Evolutionary conservation across 2,329 filamentous ascomycete genomes (phyloP).

Genomic region (Diaporthe australafricana): DNA sequence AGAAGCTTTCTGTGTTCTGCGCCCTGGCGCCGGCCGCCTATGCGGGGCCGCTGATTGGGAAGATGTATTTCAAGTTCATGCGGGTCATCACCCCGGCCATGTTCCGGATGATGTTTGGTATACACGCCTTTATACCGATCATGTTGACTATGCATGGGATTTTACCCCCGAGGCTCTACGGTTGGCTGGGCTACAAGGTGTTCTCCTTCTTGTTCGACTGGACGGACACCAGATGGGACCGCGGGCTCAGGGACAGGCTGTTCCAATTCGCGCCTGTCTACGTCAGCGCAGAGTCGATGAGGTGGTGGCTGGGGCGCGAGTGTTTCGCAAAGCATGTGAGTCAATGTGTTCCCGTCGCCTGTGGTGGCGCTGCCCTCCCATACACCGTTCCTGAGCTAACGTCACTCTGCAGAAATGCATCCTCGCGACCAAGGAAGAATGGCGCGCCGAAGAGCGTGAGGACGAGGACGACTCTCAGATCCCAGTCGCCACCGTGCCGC

Average conservation of each 20-base stretch:
- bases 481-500: conserved; percentile 35
- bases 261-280: conserved; percentile 95
- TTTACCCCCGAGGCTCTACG: conserved; percentile 77
- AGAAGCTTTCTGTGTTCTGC: conserved; percentile 89
- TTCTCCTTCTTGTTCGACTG: conserved; percentile 93
- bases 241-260: conserved; percentile 80
- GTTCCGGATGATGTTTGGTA: conserved; percentile 88
- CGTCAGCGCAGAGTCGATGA: conserved; percentile 89
- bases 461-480: conserved; percentile 60
- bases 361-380: background rate
- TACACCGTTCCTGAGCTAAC: background rate
- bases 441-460: conserved; percentile 69
- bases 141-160: conserved; percentile 87
- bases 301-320: conserved; percentile 87
- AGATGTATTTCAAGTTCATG: conserved; percentile 95
- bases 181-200: conserved; percentile 85
- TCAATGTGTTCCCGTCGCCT: background rate
- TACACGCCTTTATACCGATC: conserved; percentile 91
- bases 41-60: conserved; percentile 85
- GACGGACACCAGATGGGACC: conserved; percentile 88
- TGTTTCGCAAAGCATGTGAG: conserved; percentile 56
- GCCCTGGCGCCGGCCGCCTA: conserved; percentile 92
- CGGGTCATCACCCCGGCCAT: conserved; percentile 78
- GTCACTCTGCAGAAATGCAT: conserved; percentile 78
- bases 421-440: conserved; percentile 79